These are phyloP conservation scores for Colletotrichum spinosum DNA, from an alignment of 2,329 filamentous ascomycete species.

Conservation along the genomic window DNA sequence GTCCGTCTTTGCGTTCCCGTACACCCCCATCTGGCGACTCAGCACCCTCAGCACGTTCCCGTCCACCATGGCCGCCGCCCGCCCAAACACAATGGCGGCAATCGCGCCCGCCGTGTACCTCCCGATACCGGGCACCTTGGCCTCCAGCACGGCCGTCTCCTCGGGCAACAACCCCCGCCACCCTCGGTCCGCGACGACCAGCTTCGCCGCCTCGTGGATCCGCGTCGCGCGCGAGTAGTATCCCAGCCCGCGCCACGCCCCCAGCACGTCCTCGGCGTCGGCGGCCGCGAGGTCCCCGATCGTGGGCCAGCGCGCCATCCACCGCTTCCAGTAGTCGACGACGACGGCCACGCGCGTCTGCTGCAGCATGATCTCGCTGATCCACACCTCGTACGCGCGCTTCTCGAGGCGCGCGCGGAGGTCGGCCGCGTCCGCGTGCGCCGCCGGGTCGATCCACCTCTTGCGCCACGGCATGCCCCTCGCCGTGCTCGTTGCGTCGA, in stretches of 20 bases:
- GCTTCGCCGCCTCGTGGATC: constrained; percentile 67
- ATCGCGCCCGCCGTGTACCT: constrained; percentile 73
- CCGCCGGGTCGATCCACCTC: constrained; percentile 62
- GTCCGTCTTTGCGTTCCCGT: constrained; percentile 67
- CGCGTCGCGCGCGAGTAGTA: constrained; percentile 74
- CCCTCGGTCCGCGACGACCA: constrained; percentile 55
- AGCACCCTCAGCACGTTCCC: constrained; percentile 72
- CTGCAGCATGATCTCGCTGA: constrained; percentile 76
- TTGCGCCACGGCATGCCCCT: constrained; percentile 72
- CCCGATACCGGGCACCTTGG: constrained; percentile 69
- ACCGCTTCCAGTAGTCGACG: constrained; percentile 72
- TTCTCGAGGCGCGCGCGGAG: constrained; percentile 58
- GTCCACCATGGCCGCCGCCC: constrained; percentile 70
- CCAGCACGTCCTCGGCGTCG: constrained; percentile 65
- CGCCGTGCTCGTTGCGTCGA: constrained; percentile 57
- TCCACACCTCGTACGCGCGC: constrained; percentile 75
- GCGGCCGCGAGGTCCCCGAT: constrained; percentile 67
- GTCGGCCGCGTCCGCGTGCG: constrained; percentile 42
- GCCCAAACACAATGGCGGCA: constrained; percentile 71
- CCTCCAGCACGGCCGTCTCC: constrained; percentile 57
- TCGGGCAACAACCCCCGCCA: constrained; percentile 63
- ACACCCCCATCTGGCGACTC: constrained; percentile 69
- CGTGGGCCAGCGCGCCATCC: constrained; percentile 71
- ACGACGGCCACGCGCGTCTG: constrained; percentile 73
- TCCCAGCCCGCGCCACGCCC: constrained; percentile 70